These are phyloP conservation scores for Hericium rajendrae DNA, from an alignment of 768 basidiomycete species.

Conservation along the genomic window DNA sequence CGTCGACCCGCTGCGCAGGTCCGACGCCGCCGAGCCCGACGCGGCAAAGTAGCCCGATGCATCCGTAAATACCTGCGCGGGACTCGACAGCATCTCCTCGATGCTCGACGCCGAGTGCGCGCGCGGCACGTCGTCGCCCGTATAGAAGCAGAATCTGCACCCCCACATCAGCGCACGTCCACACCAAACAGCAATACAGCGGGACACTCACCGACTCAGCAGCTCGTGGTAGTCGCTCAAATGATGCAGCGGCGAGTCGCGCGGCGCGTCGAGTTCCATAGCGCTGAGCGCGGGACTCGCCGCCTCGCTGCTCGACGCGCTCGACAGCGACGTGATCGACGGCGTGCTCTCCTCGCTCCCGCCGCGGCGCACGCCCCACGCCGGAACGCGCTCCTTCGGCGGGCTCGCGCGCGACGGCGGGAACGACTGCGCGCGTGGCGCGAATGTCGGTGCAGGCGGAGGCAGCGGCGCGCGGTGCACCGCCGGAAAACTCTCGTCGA, in stretches of 20 bases:
- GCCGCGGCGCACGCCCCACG: not conserved
- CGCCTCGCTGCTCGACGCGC: slow-evolving; percentile 8
- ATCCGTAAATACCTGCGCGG: not conserved
- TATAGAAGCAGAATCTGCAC: slow-evolving; percentile 72
- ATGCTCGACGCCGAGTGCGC: slow-evolving; percentile 46
- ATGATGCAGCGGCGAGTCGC: slow-evolving; percentile 3
- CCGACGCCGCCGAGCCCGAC: not conserved
- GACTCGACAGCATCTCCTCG: slow-evolving; percentile 33
- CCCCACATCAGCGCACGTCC: not conserved
- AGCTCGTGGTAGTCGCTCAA: slow-evolving; percentile 44
- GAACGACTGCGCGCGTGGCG: slow-evolving; percentile 10
- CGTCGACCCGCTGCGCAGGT: not conserved
- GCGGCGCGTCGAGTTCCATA: not conserved
- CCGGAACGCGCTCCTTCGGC: not conserved
- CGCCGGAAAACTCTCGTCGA: not conserved
- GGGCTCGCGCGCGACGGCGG: slow-evolving; percentile 2
- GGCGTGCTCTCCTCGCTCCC: slow-evolving; percentile 11
- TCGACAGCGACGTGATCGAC: slow-evolving; percentile 6
- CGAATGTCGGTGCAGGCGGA: slow-evolving; percentile 1
- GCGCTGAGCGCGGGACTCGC: slow-evolving; percentile 7
- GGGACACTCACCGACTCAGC: slow-evolving; percentile 45
- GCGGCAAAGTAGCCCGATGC: not conserved
- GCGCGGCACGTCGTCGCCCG: slow-evolving; percentile 36
- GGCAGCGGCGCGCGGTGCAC: not conserved
- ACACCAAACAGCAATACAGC: not conserved